Percentiles rank a stretch among this genome's conserved stretches.
Conservation (phyloP, 129 eudicot genomes). For the Gnaphalium uliginosum region DNA sequence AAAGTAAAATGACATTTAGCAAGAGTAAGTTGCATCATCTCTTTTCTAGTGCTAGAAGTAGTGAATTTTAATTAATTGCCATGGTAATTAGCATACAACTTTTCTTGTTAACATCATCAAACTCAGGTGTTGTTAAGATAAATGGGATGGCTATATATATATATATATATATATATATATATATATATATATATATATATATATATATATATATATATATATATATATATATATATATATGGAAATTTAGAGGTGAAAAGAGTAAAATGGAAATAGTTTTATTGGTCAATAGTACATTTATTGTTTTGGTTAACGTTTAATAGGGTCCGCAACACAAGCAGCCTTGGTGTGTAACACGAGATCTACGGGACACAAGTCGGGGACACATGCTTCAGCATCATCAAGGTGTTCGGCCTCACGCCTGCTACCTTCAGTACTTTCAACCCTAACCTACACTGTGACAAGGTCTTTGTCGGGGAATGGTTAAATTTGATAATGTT, state of each 20-base stretch:
- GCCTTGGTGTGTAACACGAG: conserved; percentile 26
- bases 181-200: too few species aligned
- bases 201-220: too few species aligned
- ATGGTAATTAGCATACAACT: not conserved
- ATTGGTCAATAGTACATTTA: too few species aligned
- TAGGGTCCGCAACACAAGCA: conserved; percentile 5
- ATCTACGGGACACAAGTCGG: conserved; percentile 37
- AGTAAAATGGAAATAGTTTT: too few species aligned
- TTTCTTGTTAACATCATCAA: too few species aligned
- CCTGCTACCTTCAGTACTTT: conserved; percentile 21
- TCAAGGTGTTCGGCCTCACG: conserved; percentile 31
- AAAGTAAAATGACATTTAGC: conserved; percentile 25
- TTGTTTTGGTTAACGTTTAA: not conserved
- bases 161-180: too few species aligned
- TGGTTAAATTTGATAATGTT: conserved; percentile 29
- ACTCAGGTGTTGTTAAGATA: too few species aligned
- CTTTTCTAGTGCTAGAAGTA: not conserved
- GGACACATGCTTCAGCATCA: conserved; percentile 42
- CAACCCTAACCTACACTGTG: conserved; percentile 44
- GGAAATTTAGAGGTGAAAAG: too few species aligned
- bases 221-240: too few species aligned
- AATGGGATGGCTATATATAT: too few species aligned
- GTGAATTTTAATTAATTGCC: not conserved
- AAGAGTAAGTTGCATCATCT: conserved; percentile 19
- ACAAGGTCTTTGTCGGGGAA: conserved; percentile 42